A percentile compares a stretch with the other conserved stretches of the same genome.
Conservation (phyloP, 371 early-diverging fungal genomes). For the Actinomucor elegans region DNA sequence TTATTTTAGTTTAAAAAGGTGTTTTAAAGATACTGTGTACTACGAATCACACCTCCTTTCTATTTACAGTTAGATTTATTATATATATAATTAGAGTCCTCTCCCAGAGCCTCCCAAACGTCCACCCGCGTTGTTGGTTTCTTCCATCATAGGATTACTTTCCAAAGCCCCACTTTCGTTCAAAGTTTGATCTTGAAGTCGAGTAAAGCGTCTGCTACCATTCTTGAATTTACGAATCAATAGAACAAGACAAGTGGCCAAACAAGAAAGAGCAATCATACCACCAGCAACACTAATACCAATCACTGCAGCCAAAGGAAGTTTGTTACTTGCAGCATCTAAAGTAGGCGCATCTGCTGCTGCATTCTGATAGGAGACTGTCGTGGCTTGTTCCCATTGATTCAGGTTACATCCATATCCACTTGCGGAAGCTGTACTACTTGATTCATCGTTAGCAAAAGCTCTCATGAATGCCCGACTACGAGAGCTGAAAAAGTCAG, state of each 20-base stretch:
- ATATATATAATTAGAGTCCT: conserved; percentile 2
- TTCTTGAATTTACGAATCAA: conserved; percentile 22
- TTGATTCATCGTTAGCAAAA: conserved; percentile 20
- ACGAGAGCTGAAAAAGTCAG: conserved; percentile 23
- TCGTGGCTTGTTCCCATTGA: conserved; percentile 1
- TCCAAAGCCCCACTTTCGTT: conserved; percentile 16
- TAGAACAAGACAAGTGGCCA: conserved; percentile 6
- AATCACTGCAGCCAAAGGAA: conserved; percentile 21
- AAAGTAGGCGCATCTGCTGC: conserved; percentile 11
- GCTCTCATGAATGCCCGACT: conserved; percentile 28
- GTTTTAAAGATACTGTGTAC: no score
- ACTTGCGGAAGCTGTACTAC: conserved; percentile 3
- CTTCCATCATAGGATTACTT: conserved; percentile 21
- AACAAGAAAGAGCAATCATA: conserved; percentile 19
- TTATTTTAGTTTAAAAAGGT: conserved; percentile 2
- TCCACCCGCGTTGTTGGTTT: conserved; percentile 2
- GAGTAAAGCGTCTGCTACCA: conserved; percentile 8
- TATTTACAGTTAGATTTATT: conserved; percentile 2
- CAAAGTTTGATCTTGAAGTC: conserved; percentile 13
- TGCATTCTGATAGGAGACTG: conserved; percentile 6
- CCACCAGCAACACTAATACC: conserved; percentile 25
- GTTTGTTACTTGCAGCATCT: not conserved
- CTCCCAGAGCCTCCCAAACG: conserved; percentile 19
- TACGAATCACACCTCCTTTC: no score
- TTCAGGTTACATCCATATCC: conserved; percentile 21